Conservation (phyloP, 2,329 filamentous ascomycete genomes). For the Chaetomiaceae sp. region DNA sequence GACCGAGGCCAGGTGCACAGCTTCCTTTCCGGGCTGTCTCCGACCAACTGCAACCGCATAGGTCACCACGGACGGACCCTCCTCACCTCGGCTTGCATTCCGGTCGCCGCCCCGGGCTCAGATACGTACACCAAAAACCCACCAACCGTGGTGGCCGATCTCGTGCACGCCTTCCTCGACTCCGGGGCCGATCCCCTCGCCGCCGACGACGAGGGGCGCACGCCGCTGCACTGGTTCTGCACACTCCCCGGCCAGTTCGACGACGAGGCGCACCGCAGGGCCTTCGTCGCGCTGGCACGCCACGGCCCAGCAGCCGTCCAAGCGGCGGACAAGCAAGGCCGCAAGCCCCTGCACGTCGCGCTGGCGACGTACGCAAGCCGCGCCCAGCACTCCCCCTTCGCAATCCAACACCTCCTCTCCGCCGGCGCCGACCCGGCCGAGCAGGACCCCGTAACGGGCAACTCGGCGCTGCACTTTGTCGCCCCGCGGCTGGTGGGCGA, state of each 20-base stretch:
- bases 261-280: neutral
- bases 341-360: neutral
- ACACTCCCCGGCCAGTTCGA: neutral
- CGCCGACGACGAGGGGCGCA: conserved; percentile 5
- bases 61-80: conserved; percentile 1
- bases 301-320: neutral
- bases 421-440: neutral
- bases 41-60: neutral
- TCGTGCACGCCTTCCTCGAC: neutral
- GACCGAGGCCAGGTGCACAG: neutral
- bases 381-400: neutral
- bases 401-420: conserved; percentile 1
- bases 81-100: conserved; percentile 1
- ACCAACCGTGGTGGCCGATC: neutral
- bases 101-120: neutral
- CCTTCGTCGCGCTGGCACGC: neutral
- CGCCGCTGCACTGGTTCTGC: conserved; percentile 13
- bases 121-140: neutral
- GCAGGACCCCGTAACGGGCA: neutral
- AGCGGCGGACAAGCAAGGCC: neutral
- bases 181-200: conserved; percentile 8
- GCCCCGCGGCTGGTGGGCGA: neutral
- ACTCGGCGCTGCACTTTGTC: conserved; percentile 2
- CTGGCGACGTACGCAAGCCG: neutral
- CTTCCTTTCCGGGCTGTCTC: neutral